phyloP scores from a whole-genome alignment of 1,139 yeast species.

The Saccharomycopsis phalli region DNA sequence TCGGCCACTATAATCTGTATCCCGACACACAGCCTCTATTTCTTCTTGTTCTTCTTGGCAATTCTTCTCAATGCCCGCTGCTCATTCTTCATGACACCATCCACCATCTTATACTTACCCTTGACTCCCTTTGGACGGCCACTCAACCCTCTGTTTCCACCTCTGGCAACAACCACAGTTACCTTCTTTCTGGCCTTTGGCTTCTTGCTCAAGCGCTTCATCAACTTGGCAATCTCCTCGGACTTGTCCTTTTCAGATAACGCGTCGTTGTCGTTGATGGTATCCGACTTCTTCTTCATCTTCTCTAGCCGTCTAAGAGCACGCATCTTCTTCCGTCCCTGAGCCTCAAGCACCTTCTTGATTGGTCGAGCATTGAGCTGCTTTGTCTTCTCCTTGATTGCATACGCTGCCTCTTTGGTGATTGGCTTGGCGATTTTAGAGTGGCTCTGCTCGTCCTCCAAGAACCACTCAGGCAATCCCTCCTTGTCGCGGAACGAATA shows the following conservation, averaged over 20 bases:
- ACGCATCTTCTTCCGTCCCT: slow-evolving; percentile 94
- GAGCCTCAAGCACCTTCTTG: slow-evolving; percentile 94
- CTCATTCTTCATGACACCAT: slow-evolving; percentile 95
- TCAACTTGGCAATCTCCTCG: slow-evolving; percentile 78
- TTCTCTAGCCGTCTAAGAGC: slow-evolving; percentile 83
- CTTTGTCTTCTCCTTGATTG: slow-evolving; percentile 80
- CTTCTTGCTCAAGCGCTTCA: slow-evolving; percentile 67
- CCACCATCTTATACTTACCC: slow-evolving; percentile 99
- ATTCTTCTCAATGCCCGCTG: slow-evolving; percentile 87
- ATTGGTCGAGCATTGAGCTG: slow-evolving; percentile 95
- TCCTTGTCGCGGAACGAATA: slow-evolving; percentile 88
- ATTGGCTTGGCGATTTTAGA: slow-evolving; percentile 83
- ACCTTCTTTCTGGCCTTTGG: slow-evolving; percentile 73
- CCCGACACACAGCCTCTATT: neutral
- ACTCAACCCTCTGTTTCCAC: slow-evolving; percentile 72
- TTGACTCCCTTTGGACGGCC: slow-evolving; percentile 97
- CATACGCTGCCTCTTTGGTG: slow-evolving; percentile 93
- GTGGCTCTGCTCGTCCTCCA: slow-evolving; percentile 84
- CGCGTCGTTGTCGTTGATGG: slow-evolving; percentile 79
- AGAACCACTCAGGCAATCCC: slow-evolving; percentile 90
- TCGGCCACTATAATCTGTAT: no score
- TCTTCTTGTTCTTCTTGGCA: slow-evolving; percentile 67
- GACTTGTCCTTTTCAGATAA: slow-evolving; percentile 92
- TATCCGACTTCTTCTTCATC: slow-evolving; percentile 86
- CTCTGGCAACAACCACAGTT: slow-evolving; percentile 84